Conservation (phyloP, 73 alveolate genomes). For the Diophrys appendiculata region DNA sequence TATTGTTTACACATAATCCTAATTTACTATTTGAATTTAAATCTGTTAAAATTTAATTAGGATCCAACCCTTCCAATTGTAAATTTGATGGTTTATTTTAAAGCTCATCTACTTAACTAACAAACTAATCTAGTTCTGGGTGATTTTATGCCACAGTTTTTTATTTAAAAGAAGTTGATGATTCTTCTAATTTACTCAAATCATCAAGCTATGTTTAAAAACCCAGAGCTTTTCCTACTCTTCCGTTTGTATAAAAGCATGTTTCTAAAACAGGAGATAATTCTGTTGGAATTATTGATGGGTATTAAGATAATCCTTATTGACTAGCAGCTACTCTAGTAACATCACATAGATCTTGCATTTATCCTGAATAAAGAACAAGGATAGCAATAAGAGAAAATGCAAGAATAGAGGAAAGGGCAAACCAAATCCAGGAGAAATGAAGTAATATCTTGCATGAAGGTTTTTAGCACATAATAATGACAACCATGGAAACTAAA, state of each 20-base stretch:
- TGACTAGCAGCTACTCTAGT: background rate
- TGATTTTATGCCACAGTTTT: background rate
- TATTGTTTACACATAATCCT: background rate
- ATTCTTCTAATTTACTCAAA: too few species aligned
- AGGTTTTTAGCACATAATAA: background rate
- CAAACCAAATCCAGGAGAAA: background rate
- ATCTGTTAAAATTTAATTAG: background rate
- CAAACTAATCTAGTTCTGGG: background rate
- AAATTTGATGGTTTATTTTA: background rate
- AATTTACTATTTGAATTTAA: background rate
- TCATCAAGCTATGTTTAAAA: background rate
- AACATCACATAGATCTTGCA: background rate
- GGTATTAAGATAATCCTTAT: background rate
- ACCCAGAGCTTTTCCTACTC: background rate
- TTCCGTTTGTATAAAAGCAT: background rate
- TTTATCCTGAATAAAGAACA: background rate
- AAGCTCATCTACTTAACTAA: background rate
- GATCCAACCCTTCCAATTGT: background rate
- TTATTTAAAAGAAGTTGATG: background rate
- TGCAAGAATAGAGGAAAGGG: background rate
- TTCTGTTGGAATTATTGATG: background rate
- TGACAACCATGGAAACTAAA: background rate
- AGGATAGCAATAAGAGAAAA: background rate
- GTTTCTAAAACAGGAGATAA: background rate
- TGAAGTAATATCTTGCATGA: too few species aligned